A percentile compares a stretch with the other conserved stretches of the same genome.
phyloP scores from a whole-genome alignment of 1,139 yeast species.

The Pichia sp. region DNA sequence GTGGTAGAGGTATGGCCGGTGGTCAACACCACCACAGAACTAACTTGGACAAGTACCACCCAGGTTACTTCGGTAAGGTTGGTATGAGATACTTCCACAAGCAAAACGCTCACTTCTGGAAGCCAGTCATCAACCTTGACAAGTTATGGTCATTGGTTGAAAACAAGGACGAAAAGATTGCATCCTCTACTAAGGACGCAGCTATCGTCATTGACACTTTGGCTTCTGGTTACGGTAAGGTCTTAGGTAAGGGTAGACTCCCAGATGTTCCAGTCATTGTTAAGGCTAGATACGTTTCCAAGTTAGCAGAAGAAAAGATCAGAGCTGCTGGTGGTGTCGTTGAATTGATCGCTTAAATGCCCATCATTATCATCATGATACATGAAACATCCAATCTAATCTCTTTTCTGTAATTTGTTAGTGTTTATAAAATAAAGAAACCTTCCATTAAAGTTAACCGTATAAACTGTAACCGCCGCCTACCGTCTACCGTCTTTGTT shows the following conservation, averaged over 20 bases:
- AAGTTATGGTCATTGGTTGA: conserved; percentile 97
- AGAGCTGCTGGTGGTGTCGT: conserved; percentile 99
- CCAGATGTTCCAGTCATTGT: conserved; percentile 99
- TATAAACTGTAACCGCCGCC: too few species aligned
- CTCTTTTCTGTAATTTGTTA: background rate
- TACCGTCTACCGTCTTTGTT: too few species aligned
- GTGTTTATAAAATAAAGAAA: background rate
- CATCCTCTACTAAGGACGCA: conserved; percentile 77
- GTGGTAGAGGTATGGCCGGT: conserved; percentile 99
- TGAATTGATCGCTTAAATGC: conserved; percentile 89
- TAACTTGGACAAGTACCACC: conserved; percentile 99
- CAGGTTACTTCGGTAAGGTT: conserved; percentile 99
- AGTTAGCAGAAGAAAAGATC: conserved; percentile 99
- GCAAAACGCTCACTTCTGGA: conserved; percentile 95
- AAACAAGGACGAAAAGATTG: conserved; percentile 91
- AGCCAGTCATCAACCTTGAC: conserved; percentile 97
- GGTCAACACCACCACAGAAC: conserved; percentile 99
- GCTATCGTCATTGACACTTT: conserved; percentile 99
- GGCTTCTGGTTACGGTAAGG: conserved; percentile 99
- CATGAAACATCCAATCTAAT: background rate
- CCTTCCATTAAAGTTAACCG: too few species aligned
- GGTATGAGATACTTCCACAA: conserved; percentile 99
- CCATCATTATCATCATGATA: background rate
- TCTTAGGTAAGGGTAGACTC: conserved; percentile 98
- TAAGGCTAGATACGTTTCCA: conserved; percentile 98